Base-by-base conservation (phyloP, 2,329 filamentous ascomycete species). In the Cytospora mali region DNA sequence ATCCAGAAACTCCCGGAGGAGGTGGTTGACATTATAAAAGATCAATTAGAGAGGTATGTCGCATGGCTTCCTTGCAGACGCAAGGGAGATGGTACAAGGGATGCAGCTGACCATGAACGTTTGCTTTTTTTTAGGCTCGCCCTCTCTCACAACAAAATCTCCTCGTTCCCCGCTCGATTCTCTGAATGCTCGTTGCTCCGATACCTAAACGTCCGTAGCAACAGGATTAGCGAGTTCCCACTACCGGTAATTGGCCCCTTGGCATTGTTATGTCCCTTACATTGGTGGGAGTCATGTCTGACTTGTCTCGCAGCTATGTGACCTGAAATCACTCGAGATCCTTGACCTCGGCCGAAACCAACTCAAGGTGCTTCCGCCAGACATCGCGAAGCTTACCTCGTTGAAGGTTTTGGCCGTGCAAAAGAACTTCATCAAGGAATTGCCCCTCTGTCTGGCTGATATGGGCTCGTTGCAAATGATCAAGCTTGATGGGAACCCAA, bases 341-440 rank as follows among this genome's bases (percentile, higher is more conserved):
- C 84, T 98, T 65, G 94, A 98, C 76, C 83, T 98, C 60, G 93
- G 93, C 73, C 87, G 91, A 69, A 98, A 98, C 74, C 92, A 90
- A 74, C 87, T 98, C 65, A 85, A 84, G 54, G 80, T 84, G 11
- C 83, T 98, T 2, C 93, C 94, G 0, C 85, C 88, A 53, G 90
- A 93, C 59, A 91, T 97, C 66, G 86, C 85, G 64, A 92, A 88
- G 71, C 81, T 98, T 70, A 88, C 88, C 6, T 96, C 92, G 1
- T 80, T 98, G 67, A 96, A 96, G 72, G 93, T 97, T 18, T 81
- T 98, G 60, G 93, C 93, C 2, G 84, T 97, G 39, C 90, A 91
- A 68, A 91, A 91, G 72, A 97, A 97, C 74, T 86, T 89, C 64
- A 92, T 98, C 69, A 88, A 92, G 67, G 89, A 93, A 68, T 79